Conservation (phyloP, 495 filamentous ascomycete species). For the Aspergillus panamensis region DNA sequence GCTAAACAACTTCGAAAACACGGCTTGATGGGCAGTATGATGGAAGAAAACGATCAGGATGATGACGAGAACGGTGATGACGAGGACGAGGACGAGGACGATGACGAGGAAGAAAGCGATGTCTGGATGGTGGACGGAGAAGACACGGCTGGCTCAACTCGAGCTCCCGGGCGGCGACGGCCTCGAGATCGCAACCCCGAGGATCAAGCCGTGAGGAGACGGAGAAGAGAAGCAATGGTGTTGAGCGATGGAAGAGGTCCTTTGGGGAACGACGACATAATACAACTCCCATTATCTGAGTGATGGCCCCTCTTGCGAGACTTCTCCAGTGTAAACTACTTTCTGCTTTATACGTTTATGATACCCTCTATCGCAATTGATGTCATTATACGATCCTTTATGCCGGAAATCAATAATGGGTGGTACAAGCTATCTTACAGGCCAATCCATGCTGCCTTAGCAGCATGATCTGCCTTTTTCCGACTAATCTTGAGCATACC, state of each 20-base stretch:
- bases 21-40: slow-evolving; percentile 43
- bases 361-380: slow-evolving; percentile 14
- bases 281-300: slow-evolving; percentile 38
- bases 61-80: slow-evolving; percentile 46
- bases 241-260: slow-evolving; percentile 49
- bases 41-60: slow-evolving; percentile 45
- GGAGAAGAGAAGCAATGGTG: slow-evolving; percentile 55
- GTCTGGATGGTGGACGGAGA: slow-evolving; percentile 51
- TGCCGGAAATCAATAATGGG: neutral
- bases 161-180: slow-evolving; percentile 34
- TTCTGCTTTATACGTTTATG: slow-evolving; percentile 8
- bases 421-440: slow-evolving; percentile 33
- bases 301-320: slow-evolving; percentile 5
- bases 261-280: slow-evolving; percentile 48
- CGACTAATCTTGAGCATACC: slow-evolving; percentile 85
- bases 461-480: slow-evolving; percentile 88
- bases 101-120: slow-evolving; percentile 36
- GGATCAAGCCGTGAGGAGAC: slow-evolving; percentile 48
- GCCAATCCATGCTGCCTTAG: slow-evolving; percentile 73
- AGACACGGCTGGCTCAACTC: slow-evolving; percentile 38
- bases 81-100: slow-evolving; percentile 19
- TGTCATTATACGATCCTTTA: neutral
- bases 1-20: slow-evolving; percentile 43
- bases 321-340: neutral
- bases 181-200: slow-evolving; percentile 44